Conservation (phyloP, 129 eudicot species). For the carrot (Daucus carota) region DH1_v3.0 NC_030385.2:46267001-46267500, state of each 20-base stretch:
- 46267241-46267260: not conserved
- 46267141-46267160: not conserved
- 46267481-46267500: constrained; percentile 41
- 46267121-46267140: not conserved
- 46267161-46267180: not conserved
- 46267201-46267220: not conserved
- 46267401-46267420: not conserved
- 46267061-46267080: not conserved
- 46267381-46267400: not conserved
- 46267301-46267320: not conserved
- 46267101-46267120: not conserved
- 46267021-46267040: not conserved
- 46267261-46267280: not conserved
- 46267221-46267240: too few species aligned
- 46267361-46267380: not conserved
- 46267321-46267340: not conserved
- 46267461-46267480: constrained; percentile 52
- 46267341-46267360: not conserved
- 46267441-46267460: constrained; percentile 24
- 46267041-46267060: not conserved
- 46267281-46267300: not conserved
- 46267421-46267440: not conserved
- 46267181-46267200: not conserved
- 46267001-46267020: not conserved
- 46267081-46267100: not conserved